Conservation (phyloP, 805 yeast genomes). For the Scheffersomyces amazonensis region DNA sequence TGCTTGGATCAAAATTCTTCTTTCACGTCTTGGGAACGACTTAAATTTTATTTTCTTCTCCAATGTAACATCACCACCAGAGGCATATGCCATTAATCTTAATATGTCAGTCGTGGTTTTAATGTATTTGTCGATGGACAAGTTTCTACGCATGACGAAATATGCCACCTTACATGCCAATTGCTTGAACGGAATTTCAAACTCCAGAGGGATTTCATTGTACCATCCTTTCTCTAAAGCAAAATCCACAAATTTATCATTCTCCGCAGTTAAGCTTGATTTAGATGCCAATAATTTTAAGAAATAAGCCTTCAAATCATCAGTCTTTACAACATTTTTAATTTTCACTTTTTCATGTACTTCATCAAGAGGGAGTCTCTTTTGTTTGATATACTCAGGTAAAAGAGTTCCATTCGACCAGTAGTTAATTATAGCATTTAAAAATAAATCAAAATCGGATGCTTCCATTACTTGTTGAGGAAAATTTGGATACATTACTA, state of each 20-base stretch:
- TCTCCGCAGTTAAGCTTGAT: slow-evolving; percentile 6
- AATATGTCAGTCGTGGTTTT: slow-evolving; percentile 8
- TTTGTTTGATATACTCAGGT: slow-evolving; percentile 1
- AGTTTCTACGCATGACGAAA: slow-evolving; percentile 1
- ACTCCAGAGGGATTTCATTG: neutral
- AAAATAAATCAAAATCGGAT: slow-evolving; percentile 1
- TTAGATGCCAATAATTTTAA: slow-evolving; percentile 5
- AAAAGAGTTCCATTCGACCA: slow-evolving; percentile 1
- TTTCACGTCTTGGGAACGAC: slow-evolving; percentile 5
- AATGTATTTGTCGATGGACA: slow-evolving; percentile 3
- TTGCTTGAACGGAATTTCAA: slow-evolving; percentile 8
- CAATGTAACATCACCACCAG: slow-evolving; percentile 2
- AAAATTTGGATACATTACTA: slow-evolving; percentile 8
- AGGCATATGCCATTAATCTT: slow-evolving; percentile 8
- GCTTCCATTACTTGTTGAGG: slow-evolving; percentile 9
- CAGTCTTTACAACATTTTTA: neutral
- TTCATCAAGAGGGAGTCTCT: slow-evolving; percentile 4
- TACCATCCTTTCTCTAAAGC: slow-evolving; percentile 11
- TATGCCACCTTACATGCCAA: slow-evolving; percentile 6
- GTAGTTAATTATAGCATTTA: slow-evolving; percentile 7
- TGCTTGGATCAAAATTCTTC: slow-evolving; percentile 3
- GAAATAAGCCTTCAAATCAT: slow-evolving; percentile 5
- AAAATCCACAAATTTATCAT: slow-evolving; percentile 11
- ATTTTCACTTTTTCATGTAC: neutral
- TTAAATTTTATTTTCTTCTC: slow-evolving; percentile 4